Conservation (phyloP, 352 stramenopile genomes). For the Pythium scleroteichum region DNA sequence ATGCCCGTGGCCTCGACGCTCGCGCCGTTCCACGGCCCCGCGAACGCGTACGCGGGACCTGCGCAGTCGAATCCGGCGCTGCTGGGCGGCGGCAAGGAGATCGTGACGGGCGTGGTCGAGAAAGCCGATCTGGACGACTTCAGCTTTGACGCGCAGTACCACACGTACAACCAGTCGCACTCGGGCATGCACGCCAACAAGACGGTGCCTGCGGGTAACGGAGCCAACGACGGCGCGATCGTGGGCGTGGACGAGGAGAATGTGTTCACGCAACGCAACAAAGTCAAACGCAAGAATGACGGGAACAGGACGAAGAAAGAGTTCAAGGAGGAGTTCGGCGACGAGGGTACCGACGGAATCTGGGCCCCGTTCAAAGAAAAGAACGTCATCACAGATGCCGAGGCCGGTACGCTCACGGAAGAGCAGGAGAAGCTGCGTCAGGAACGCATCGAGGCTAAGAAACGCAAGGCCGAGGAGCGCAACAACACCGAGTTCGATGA, state of each 20-base stretch:
- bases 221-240: conserved; percentile 13
- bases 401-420: conserved; percentile 51
- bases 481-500: conserved; percentile 58
- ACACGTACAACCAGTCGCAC: conserved; percentile 67
- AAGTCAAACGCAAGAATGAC: conserved; percentile 10
- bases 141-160: conserved; percentile 82
- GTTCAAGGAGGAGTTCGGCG: conserved; percentile 45
- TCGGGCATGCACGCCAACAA: conserved; percentile 31
- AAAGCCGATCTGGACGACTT: conserved; percentile 67
- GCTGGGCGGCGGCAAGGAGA: conserved; percentile 61
- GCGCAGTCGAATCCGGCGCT: conserved; percentile 37
- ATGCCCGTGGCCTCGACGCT: conserved; percentile 68
- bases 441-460: conserved; percentile 60
- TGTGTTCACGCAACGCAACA: conserved; percentile 25
- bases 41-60: conserved; percentile 25
- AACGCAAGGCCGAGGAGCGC: conserved; percentile 44
- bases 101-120: conserved; percentile 80
- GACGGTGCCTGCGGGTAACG: neutral
- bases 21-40: conserved; percentile 48
- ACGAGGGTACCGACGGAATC: conserved; percentile 45
- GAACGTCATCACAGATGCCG: conserved; percentile 42
- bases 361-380: conserved; percentile 71
- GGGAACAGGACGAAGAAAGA: conserved; percentile 30
- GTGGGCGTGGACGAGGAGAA: conserved; percentile 20
- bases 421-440: conserved; percentile 53